These are phyloP conservation scores for Fraxinus platypoda DNA, from an alignment of 305 asterid species.

Conservation along the genomic window DNA sequence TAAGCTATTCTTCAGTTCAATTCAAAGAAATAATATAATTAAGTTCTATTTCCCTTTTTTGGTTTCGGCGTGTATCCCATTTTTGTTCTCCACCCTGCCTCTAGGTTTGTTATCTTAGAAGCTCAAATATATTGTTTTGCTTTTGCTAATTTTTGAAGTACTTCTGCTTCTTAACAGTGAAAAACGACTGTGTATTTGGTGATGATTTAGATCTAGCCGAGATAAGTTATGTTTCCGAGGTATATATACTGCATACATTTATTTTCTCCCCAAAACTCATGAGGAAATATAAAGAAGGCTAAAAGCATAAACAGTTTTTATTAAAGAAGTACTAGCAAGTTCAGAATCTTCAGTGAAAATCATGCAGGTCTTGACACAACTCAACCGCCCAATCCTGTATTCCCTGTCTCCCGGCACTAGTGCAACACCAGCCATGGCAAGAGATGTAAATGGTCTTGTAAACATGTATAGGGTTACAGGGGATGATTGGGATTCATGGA, in stretches of 20 bases:
- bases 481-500: conserved; percentile 96
- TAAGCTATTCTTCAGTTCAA: background rate
- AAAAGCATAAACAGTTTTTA: background rate
- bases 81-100: background rate
- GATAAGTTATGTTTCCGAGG: conserved; percentile 81
- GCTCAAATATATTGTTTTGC: background rate
- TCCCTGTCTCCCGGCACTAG: conserved; percentile 88
- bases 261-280: background rate
- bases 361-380: conserved; percentile 59
- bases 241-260: conserved; percentile 25
- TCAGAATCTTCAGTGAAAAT: conserved; percentile 17
- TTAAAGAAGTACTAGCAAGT: background rate
- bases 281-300: conserved; percentile 1
- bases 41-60: background rate
- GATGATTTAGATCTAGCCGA: conserved; percentile 67
- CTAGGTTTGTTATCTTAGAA: conserved; percentile 10
- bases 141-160: conserved; percentile 14
- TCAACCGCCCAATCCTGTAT: conserved; percentile 58
- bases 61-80: background rate
- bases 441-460: conserved; percentile 54
- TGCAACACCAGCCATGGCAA: conserved; percentile 76
- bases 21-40: background rate
- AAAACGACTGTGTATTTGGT: conserved; percentile 90
- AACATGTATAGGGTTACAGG: conserved; percentile 92
- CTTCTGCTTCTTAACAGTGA: conserved; percentile 52